Base-by-base conservation (phyloP, 495 filamentous ascomycete genomes). In the Aspergillus ellipticus region DNA sequence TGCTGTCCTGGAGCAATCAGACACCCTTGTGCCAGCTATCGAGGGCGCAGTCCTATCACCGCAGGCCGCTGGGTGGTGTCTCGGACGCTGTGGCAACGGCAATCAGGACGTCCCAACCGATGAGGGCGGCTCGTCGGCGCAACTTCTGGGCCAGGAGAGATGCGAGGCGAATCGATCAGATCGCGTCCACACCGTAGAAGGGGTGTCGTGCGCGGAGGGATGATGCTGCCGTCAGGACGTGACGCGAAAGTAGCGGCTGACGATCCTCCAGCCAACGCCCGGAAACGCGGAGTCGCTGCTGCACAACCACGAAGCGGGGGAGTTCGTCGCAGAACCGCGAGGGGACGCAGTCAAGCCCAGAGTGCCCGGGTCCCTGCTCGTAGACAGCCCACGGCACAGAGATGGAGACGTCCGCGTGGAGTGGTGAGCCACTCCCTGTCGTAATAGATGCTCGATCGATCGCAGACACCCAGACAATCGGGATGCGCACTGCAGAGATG, bases 211-310 rank as follows among this genome's bases (percentile, higher is more conserved):
- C 24, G 28, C 21, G 19, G 26, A 35, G n/a, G 6, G 33, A 33
- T 5, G 56, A 49, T 39, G 47, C 49, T 49, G 47, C 45, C 42
- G n/a, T 37, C 31, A 22, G 33, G 17, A 54, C 22, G 52, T 50
- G 56, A 58, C 56, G 46, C 56, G 51, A 39, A 39, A 13, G n/a
- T 41, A 41, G 47, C 20, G 56, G 51, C 20, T 50, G 56, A 31
- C 22, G 56, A 50, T 58, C 35, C 39, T 29, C 17, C 28, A 45
- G 22, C 7, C 24, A 28, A 28, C 24, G 24, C 49, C 45, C 48
- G 42, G 54, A 51, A 58, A 54, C 19, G 51, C 45, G 56, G 51
- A 58, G 51, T 21, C 33, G 50, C 56, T 45, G 45, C 51, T 39
- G 35, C 35, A 39, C 35, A 39, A 58, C 24, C 42, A 39, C 46